A percentile compares a stretch with the other conserved stretches of the same genome.
phyloP scores from a whole-genome alignment of 345 rosid genomes.

The Moringa oleifera region DNA sequence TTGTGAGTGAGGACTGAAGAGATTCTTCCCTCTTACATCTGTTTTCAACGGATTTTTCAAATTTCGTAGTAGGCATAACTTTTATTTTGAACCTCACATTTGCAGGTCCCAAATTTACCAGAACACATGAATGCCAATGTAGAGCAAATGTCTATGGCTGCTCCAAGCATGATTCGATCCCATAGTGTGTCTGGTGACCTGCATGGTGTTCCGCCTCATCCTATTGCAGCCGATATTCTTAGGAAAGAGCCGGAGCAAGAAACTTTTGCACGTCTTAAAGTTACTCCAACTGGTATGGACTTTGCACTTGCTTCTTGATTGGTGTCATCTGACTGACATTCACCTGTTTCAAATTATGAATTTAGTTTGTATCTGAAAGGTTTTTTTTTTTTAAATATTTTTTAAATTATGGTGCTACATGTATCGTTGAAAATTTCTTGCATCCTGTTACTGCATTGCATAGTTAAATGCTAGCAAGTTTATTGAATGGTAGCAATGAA shows the following conservation, averaged over 20 bases:
- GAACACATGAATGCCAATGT: conserved; percentile 48
- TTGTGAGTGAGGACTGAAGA: not conserved
- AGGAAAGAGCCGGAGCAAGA: conserved; percentile 99
- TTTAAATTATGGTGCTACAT: too few relatives aligned
- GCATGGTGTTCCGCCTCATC: conserved; percentile 99
- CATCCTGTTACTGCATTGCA: not conserved
- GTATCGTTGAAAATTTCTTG: too few relatives aligned
- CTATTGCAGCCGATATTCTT: conserved; percentile 95
- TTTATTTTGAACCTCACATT: conserved; percentile 11
- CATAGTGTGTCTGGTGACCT: conserved; percentile 94
- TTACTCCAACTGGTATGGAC: conserved; percentile 59
- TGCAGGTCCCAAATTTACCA: conserved; percentile 40
- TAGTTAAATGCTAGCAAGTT: not conserved
- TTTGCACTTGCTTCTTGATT: not conserved
- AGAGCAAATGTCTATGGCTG: conserved; percentile 52
- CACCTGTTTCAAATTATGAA: not conserved
- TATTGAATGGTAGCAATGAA: not conserved
- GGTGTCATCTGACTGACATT: not conserved
- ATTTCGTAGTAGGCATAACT: not conserved
- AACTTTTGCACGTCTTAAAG: conserved; percentile 77
- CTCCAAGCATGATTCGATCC: conserved; percentile 85
- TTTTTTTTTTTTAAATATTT: too few relatives aligned
- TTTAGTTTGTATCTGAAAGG: not conserved
- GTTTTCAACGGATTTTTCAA: not conserved
- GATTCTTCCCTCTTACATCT: not conserved